Base-by-base conservation (phyloP, 331 rosid genomes). In the Rosa hybrid region DNA sequence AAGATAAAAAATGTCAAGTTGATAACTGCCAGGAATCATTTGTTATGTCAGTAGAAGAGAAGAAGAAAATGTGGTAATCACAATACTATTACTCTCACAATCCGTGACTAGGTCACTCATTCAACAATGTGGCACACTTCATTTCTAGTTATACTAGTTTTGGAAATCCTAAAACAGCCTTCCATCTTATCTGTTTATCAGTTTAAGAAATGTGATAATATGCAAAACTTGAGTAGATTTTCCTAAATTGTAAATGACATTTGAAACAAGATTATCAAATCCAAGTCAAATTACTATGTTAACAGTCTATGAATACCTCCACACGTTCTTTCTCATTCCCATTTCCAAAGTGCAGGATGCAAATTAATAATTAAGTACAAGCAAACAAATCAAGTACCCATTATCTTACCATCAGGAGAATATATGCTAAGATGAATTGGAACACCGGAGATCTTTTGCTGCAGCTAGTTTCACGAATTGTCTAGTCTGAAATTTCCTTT, bases 381-480 rank as follows among this genome's bases (percentile, higher is more conserved):
- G 49, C 21, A 63, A 54, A 74, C 12, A 68, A 70, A 69, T 59
- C 18, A 23, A 46, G 8, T 16, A 65, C 45, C 20, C 12, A 10
- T 13, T 21, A 63, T 75, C 91, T 70, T 87, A 94, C 97, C 98
- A 69, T 78, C 83, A 11, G 98, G 98, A 81, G 98, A 94, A 86
- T 86, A 90, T 79, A 94, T 94, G 77, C 97, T 94, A 53, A 94
- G 96, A 87, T 94, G 98, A 87, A 94, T 94, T 44, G 98, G 98
- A 49, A 94, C 96, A 53, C 91, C 86, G 14, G 98, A 94, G 74
- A 94, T 94, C 87, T 89, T 82, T 84, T 94, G 62, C 83, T 13
- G 48, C 97, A 94, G 62, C 98, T 97, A 17, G 98, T 94, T 88
- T 92, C 98, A 82, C 98, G 88, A 74, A 92, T 98, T 0, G 98